Conservation (phyloP, 345 rosid species). For the Citrus unshiu region DNA sequence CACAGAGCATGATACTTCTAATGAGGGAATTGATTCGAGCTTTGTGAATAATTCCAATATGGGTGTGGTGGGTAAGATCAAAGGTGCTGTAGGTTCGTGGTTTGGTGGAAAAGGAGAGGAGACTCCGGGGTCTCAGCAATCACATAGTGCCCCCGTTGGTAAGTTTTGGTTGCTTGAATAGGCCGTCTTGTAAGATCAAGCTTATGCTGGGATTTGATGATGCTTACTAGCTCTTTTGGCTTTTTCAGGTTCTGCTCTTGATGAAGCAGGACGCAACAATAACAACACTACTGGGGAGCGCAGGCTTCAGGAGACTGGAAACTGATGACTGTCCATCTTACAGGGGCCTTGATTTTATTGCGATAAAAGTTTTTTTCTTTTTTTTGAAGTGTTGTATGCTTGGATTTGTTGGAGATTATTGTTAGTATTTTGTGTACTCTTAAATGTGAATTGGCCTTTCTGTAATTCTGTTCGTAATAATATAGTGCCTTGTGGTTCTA, state of each 20-base stretch:
- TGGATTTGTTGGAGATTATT: not conserved
- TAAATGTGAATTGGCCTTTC: not conserved
- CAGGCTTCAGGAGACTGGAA: constrained; percentile 36
- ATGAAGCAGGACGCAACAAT: constrained; percentile 3
- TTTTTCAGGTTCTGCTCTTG: constrained; percentile 9
- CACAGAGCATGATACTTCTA: constrained; percentile 15
- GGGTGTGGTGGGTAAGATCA: constrained; percentile 47
- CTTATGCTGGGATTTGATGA: not conserved
- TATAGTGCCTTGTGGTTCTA: not conserved
- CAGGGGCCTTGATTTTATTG: not conserved
- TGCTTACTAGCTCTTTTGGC: not conserved
- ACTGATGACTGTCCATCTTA: constrained; percentile 19
- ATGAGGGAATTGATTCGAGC: constrained; percentile 11
- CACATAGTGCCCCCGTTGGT: constrained; percentile 30
- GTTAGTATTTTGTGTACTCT: not conserved
- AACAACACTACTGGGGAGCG: constrained; percentile 9
- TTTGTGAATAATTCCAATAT: constrained; percentile 22
- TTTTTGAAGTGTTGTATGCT: not conserved
- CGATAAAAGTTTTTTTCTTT: not conserved
- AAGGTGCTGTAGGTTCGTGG: constrained; percentile 57
- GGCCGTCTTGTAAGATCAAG: not conserved
- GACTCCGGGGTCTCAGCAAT: constrained; percentile 21
- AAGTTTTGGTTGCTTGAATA: not conserved
- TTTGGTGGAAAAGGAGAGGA: constrained; percentile 37
- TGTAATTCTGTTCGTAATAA: not conserved